These are phyloP conservation scores for Dalbergia oliveri DNA, from an alignment of 306 rosid genomes.

Conservation along the genomic window DNA sequence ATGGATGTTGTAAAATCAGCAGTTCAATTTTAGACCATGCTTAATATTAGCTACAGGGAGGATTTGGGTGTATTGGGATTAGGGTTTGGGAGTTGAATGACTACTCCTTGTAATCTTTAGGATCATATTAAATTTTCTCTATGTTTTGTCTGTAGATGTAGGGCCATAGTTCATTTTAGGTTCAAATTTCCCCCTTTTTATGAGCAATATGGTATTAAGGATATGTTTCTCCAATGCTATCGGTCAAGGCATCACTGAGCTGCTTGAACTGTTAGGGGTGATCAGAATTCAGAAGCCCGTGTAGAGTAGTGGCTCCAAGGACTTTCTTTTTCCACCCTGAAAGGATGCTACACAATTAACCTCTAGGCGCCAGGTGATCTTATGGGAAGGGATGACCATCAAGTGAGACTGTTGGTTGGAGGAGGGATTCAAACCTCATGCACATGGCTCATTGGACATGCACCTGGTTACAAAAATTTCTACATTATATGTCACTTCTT, in stretches of 20 bases:
- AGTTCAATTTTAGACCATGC: conserved; percentile 13
- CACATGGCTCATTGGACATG: conserved; percentile 13
- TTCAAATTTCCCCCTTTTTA: not conserved
- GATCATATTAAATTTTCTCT: conserved; percentile 27
- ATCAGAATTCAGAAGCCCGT: not conserved
- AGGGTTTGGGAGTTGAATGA: conserved; percentile 25
- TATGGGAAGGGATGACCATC: conserved; percentile 24
- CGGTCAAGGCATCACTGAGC: not conserved
- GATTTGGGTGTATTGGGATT: conserved; percentile 26
- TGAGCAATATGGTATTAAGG: conserved; percentile 2
- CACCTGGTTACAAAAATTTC: conserved; percentile 18
- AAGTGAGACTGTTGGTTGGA: conserved; percentile 2
- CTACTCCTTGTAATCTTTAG: conserved; percentile 35
- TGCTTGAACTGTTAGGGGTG: conserved; percentile 3
- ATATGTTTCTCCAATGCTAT: conserved; percentile 7
- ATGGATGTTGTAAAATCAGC: conserved; percentile 22
- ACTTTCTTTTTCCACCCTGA: not conserved
- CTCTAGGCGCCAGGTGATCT: not conserved
- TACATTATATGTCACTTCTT: conserved; percentile 18
- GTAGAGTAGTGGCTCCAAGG: conserved; percentile 2
- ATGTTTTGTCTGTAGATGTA: conserved; percentile 29
- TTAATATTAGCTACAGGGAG: not conserved
- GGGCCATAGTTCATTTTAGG: conserved; percentile 11
- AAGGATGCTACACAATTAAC: conserved; percentile 27
- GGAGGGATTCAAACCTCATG: not conserved